Base-by-base conservation (phyloP, 768 basidiomycete genomes). In the Russula sp. region DNA sequence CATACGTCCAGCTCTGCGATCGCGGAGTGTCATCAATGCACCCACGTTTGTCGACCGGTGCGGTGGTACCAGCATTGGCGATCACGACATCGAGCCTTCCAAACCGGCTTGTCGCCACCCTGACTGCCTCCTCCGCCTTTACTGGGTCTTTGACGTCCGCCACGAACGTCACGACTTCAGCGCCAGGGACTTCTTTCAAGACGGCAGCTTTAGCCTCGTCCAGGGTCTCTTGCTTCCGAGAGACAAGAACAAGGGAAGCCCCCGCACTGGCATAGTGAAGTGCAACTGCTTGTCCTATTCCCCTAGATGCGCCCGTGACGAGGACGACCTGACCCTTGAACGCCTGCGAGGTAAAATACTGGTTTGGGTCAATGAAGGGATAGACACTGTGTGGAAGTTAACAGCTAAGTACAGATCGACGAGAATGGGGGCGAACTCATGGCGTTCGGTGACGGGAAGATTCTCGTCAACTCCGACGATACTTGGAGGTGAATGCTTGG, bases 71-170 rank as follows among this genome's bases (percentile, higher is more conserved):
- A 3, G 74, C 73, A 57, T 71, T 74, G 20, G 68, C 68, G 13
- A 75, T 34, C 22, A 71, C 62, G 34, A 73, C 66, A 55, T 76
- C 74, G 2, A 75, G 66, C 13, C 59, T 55, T 6, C 71, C 74
- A 47, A 73, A 75, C 0, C 58, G 66, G 10, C 60, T 59, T 10
- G 69, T 54, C 8, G 71, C 69, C 3, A 52, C 63, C 6, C 61
- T 55, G 13, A 74, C 70, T 1, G 69, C 73, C 14, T 64, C 68
- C 11, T 65, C 68, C 16, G 73, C 68, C 10, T 62, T 54, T 32
- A 66, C 61, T 9, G 57, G 57, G 40, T 70, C 61, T 3, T 65
- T 64, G 31, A 72, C 71, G 58, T 76, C 73, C 9, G 69, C 68
- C 13, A 62, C 51, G 22, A 72, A 49, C 14, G 68, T 58, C 7